phyloP scores from a whole-genome alignment of 352 stramenopile species.

The Phytophthora megakarya region DNA sequence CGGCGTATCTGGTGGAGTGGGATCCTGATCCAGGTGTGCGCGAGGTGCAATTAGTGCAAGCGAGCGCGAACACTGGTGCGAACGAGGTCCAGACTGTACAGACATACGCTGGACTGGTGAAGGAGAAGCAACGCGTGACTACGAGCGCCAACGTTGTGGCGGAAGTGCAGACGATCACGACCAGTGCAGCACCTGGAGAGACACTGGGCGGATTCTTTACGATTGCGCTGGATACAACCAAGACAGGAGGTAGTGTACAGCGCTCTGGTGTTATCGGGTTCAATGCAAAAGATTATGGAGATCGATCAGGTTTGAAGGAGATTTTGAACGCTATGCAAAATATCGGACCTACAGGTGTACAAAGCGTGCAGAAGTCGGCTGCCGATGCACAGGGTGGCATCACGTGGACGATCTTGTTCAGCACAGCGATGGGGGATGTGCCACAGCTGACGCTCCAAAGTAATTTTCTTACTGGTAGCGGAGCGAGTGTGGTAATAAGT shows the following conservation, averaged over 20 bases:
- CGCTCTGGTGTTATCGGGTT: conserved; percentile 93
- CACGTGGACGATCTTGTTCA: conserved; percentile 93
- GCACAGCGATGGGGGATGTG: conserved; percentile 61
- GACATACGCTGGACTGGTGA: conserved; percentile 80
- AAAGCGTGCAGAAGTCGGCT: conserved; percentile 59
- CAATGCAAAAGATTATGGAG: conserved; percentile 59
- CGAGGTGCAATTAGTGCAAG: conserved; percentile 90
- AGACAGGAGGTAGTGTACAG: conserved; percentile 84
- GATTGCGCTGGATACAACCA: conserved; percentile 90
- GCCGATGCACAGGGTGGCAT: conserved; percentile 88
- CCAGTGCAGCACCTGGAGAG: conserved; percentile 79
- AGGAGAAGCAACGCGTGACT: conserved; percentile 90
- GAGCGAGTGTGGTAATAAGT: conserved; percentile 71
- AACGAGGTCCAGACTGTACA: conserved; percentile 95
- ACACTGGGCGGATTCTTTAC: conserved; percentile 91
- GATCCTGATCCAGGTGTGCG: conserved; percentile 89
- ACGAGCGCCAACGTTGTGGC: conserved; percentile 62
- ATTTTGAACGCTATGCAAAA: conserved; percentile 87
- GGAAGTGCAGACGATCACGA: conserved; percentile 89
- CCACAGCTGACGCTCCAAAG: conserved; percentile 65
- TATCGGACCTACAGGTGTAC: conserved; percentile 58
- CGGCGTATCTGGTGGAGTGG: conserved; percentile 89
- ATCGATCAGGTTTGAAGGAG: conserved; percentile 58
- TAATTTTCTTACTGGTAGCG: conserved; percentile 71
- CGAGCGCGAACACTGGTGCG: conserved; percentile 79